These are phyloP conservation scores for Ascochyta fabae DNA, from an alignment of 2,329 filamentous ascomycete species.

Conservation along the genomic window DNA sequence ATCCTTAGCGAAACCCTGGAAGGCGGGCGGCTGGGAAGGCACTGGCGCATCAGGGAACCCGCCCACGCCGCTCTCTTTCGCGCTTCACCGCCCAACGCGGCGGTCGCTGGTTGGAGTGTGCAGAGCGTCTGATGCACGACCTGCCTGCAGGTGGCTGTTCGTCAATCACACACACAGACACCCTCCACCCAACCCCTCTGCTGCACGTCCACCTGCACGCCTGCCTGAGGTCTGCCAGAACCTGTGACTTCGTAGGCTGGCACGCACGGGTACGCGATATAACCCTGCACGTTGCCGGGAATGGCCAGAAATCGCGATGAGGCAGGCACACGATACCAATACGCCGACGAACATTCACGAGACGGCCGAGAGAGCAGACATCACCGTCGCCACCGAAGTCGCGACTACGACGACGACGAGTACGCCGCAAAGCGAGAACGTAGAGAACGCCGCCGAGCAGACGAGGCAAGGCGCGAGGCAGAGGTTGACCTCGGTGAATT, in stretches of 20 bases:
- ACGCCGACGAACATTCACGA: constrained; percentile 37
- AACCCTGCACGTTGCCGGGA: constrained; percentile 36
- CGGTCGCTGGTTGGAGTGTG: constrained; percentile 23
- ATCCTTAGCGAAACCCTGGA: constrained; percentile 34
- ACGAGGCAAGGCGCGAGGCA: constrained; percentile 31
- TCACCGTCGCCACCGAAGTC: constrained; percentile 37
- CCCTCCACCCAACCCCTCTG: constrained; percentile 28
- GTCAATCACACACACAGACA: constrained; percentile 37
- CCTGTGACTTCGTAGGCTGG: constrained; percentile 41
- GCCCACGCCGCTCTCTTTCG: constrained; percentile 22
- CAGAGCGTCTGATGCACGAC: constrained; percentile 17
- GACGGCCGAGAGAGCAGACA: constrained; percentile 39
- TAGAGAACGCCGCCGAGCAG: constrained; percentile 41
- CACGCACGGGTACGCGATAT: constrained; percentile 36
- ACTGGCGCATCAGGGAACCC: constrained; percentile 32
- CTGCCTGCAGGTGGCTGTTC: constrained; percentile 29
- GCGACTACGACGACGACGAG: constrained; percentile 34
- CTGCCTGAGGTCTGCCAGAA: constrained; percentile 41
- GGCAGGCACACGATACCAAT: constrained; percentile 39
- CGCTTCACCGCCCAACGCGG: constrained; percentile 41
- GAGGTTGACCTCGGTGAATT: constrained; percentile 52
- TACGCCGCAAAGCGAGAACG: constrained; percentile 40
- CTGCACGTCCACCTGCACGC: constrained; percentile 35
- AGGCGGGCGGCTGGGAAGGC: constrained; percentile 21
- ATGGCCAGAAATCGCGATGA: constrained; percentile 45